These are phyloP conservation scores for Claviceps sp. DNA, from an alignment of 2,329 filamentous ascomycete species.

Conservation along the genomic window DNA sequence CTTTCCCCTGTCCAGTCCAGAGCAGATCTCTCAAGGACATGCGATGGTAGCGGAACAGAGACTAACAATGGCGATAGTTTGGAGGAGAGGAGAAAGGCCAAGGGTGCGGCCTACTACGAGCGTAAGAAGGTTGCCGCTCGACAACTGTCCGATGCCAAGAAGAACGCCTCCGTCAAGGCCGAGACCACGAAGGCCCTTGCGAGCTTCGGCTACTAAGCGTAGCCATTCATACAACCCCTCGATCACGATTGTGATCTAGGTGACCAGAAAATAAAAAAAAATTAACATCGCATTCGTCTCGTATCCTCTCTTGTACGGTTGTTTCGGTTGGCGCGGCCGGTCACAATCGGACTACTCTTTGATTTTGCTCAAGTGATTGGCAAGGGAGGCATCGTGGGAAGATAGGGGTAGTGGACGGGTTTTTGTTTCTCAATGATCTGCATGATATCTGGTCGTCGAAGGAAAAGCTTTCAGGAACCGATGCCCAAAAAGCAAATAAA, in stretches of 20 bases:
- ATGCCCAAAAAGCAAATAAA: slow-evolving; percentile 20
- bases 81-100: slow-evolving; percentile 99
- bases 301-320: slow-evolving; percentile 34
- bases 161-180: slow-evolving; percentile 73
- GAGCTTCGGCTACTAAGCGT: slow-evolving; percentile 74
- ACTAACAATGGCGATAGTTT: slow-evolving; percentile 45
- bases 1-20: neutral
- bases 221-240: slow-evolving; percentile 14
- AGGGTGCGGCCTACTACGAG: slow-evolving; percentile 98
- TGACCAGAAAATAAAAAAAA: slow-evolving; percentile 7
- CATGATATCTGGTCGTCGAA: slow-evolving; percentile 21
- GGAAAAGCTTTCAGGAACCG: slow-evolving; percentile 5
- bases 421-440: slow-evolving; percentile 21
- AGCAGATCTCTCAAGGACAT: neutral
- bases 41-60: neutral
- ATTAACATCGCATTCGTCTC: slow-evolving; percentile 24
- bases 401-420: slow-evolving; percentile 15
- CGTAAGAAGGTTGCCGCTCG: slow-evolving; percentile 95
- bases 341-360: slow-evolving; percentile 34
- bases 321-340: slow-evolving; percentile 43
- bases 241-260: slow-evolving; percentile 15
- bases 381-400: slow-evolving; percentile 23
- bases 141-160: slow-evolving; percentile 86
- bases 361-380: slow-evolving; percentile 33
- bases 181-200: slow-evolving; percentile 83